Base-by-base conservation (phyloP, 148 eudicot genomes). In the Camellia lanceoleosa region DNA sequence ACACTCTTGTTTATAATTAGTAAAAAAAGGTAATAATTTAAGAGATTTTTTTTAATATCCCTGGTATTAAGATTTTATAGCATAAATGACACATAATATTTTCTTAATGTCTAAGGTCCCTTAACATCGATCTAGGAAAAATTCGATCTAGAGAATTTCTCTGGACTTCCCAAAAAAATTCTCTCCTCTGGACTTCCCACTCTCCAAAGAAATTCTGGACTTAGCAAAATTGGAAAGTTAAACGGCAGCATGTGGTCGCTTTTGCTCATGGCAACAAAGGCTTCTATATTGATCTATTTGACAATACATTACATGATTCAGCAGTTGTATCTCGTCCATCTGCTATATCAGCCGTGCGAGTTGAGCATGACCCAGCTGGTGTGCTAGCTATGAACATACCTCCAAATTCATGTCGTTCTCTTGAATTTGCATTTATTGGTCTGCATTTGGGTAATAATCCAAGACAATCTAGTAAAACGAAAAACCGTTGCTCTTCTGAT, bases 191-290 rank as follows among this genome's bases (percentile, higher is more conserved):
- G 30, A 23, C 30, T 23, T 23, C 30, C 30, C 0, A 23, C 30
- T 23, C 30, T 23, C 30, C 0, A 23, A 23, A 23, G 30, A 23
- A 23, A 23, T 23, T 23, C 0, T 0, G 30, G 30, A 23, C 30
- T 23, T 23, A 96, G 90, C 97, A 92, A 82, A 96, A 96, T 83
- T 96, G 99, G 99, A 96, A 96, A 88, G 89, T 96, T 79, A 96
- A 96, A 81, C 86, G 98, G 82, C 93, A 90, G 80, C 92, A 97
- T 18, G 69, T 91, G 88, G 91, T 87, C 1, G 88, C 97, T 78
- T 87, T 90, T 87, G 89, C 94, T 83, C 86, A 92, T 81, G 89
- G 97, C 79, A 96, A 92, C 59, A 98, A 96, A 77, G 98, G 99
- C 66, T 96, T 96, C 86, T 92, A 90, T 77, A 87, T 96, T 84